phyloP scores from a whole-genome alignment of 345 rosid species.

The Raphanus raphanistrum region DNA sequence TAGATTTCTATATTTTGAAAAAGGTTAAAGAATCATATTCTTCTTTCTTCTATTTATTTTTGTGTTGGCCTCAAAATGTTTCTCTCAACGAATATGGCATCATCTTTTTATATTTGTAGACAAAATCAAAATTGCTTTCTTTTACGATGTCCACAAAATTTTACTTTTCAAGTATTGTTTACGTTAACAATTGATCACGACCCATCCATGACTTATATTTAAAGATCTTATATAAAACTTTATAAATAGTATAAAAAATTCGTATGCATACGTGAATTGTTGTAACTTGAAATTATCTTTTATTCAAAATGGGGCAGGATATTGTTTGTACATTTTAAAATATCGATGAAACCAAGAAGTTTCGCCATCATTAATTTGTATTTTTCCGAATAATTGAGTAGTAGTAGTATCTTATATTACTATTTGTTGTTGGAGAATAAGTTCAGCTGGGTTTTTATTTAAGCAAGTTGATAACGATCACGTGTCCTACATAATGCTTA shows the following conservation, averaged over 20 bases:
- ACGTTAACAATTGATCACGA: conserved; percentile 24
- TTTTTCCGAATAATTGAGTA: conserved; percentile 30
- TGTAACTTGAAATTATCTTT: not conserved
- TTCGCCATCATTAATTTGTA: conserved; percentile 30
- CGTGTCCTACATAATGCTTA: conserved; percentile 8
- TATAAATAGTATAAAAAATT: not conserved
- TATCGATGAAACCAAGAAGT: conserved; percentile 38
- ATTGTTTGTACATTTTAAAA: not conserved
- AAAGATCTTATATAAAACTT: not conserved
- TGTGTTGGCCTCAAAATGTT: conserved; percentile 6
- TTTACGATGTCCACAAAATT: conserved; percentile 21
- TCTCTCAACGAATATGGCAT: conserved; percentile 24
- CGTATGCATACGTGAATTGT: conserved; percentile 5
- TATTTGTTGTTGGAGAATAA: conserved; percentile 8
- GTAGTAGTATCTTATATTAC: conserved; percentile 16
- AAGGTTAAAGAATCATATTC: conserved; percentile 25
- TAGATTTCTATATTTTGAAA: conserved; percentile 16
- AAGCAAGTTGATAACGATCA: conserved; percentile 32
- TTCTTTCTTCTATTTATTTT: not conserved
- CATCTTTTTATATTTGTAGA: conserved; percentile 21
- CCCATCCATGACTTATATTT: conserved; percentile 14
- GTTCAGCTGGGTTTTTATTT: not conserved
- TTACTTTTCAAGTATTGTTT: conserved; percentile 5
- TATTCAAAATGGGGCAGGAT: conserved; percentile 5
- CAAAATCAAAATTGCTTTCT: conserved; percentile 30